These are phyloP conservation scores for Diaporthe citrichinensis DNA, from an alignment of 2,329 filamentous ascomycete species.

Conservation along the genomic window DNA sequence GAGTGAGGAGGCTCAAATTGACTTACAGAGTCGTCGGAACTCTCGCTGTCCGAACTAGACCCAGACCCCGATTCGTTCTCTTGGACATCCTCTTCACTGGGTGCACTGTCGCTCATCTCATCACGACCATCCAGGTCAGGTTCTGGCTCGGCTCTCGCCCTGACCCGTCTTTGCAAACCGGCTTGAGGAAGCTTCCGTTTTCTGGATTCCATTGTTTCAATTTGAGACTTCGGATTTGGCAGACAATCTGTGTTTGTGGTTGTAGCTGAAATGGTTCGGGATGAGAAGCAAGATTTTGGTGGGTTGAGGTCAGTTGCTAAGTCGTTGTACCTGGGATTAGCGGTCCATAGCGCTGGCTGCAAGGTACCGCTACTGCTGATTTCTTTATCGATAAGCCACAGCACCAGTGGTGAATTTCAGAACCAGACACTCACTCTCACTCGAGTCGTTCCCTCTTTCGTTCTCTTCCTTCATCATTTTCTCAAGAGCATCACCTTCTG, in stretches of 20 bases:
- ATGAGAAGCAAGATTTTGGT: constrained; percentile 34
- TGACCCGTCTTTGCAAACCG: constrained; percentile 59
- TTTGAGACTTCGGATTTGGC: background rate
- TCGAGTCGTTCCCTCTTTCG: background rate
- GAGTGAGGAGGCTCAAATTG: too few species aligned
- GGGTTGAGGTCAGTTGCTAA: constrained; percentile 10
- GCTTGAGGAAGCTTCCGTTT: constrained; percentile 57
- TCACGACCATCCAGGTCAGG: constrained; percentile 56
- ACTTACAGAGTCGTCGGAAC: constrained; percentile 28
- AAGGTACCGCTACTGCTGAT: constrained; percentile 25
- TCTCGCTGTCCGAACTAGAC: constrained; percentile 16
- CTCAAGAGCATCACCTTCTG: background rate
- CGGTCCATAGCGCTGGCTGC: rapidly evolving
- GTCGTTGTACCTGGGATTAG: constrained; percentile 19
- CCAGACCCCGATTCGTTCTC: constrained; percentile 25
- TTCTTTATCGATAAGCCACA: constrained; percentile 39
- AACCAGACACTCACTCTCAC: background rate
- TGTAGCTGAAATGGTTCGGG: background rate
- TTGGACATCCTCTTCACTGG: constrained; percentile 46
- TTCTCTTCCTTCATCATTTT: background rate
- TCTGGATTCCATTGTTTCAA: constrained; percentile 52
- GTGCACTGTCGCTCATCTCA: constrained; percentile 46
- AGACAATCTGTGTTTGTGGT: background rate
- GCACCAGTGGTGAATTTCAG: background rate
- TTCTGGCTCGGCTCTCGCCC: constrained; percentile 60